phyloP scores from a whole-genome alignment of 345 rosid genomes.

The Bruguiera sexangula region DNA sequence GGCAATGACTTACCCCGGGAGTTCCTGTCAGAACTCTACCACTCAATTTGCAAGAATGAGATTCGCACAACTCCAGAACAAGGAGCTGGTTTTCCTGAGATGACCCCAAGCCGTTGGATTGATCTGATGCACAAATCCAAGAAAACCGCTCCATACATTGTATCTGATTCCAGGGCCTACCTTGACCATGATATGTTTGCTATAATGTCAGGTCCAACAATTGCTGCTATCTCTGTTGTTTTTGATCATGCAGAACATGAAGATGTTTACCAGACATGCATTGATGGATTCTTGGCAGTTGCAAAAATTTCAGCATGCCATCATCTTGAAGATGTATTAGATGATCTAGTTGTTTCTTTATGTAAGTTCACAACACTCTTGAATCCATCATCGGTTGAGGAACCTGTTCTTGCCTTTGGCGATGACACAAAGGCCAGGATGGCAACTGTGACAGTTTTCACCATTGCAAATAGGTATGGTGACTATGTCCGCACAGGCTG shows the following conservation, averaged over 20 bases:
- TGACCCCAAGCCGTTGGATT: slow-evolving; percentile 99
- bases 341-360: slow-evolving; percentile 92
- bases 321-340: slow-evolving; percentile 97
- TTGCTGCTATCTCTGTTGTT: slow-evolving; percentile 97
- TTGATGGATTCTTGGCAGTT: slow-evolving; percentile 94
- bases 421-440: slow-evolving; percentile 92
- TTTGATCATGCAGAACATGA: slow-evolving; percentile 98
- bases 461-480: slow-evolving; percentile 96
- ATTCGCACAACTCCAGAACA: slow-evolving; percentile 96
- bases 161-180: slow-evolving; percentile 74
- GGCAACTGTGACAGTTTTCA: slow-evolving; percentile 93
- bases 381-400: slow-evolving; percentile 81
- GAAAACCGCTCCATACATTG: slow-evolving; percentile 81
- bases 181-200: slow-evolving; percentile 99
- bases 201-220: slow-evolving; percentile 97
- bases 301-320: slow-evolving; percentile 97
- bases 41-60: slow-evolving; percentile 92
- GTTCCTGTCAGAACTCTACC: slow-evolving; percentile 76
- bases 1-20: slow-evolving; percentile 90
- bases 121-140: slow-evolving; percentile 95
- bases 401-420: slow-evolving; percentile 94
- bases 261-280: slow-evolving; percentile 92
- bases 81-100: slow-evolving; percentile 86
- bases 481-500: slow-evolving; percentile 91
- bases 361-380: slow-evolving; percentile 93